Conservation (phyloP, 2,329 filamentous ascomycete genomes). For the Calonectria naviculata region DNA sequence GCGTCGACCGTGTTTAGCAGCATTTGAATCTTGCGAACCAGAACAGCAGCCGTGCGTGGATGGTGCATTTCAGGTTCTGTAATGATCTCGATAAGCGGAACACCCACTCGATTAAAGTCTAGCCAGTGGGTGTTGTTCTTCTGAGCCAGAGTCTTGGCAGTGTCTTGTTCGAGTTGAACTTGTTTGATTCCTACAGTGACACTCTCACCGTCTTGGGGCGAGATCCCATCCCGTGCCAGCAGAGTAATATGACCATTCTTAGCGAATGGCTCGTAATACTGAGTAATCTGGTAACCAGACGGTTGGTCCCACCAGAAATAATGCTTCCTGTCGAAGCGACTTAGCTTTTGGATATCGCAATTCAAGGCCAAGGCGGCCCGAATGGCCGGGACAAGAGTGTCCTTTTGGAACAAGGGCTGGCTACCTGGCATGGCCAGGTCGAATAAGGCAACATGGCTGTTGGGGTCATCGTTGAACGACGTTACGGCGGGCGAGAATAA, state of each 20-base stretch:
- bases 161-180: slow-evolving; percentile 97
- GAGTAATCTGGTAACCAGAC: slow-evolving; percentile 95
- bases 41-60: slow-evolving; percentile 86
- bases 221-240: slow-evolving; percentile 81
- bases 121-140: slow-evolving; percentile 80
- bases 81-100: slow-evolving; percentile 95
- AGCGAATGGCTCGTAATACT: slow-evolving; percentile 84
- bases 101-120: slow-evolving; percentile 93
- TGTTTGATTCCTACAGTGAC: slow-evolving; percentile 88
- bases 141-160: slow-evolving; percentile 90
- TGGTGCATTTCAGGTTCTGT: slow-evolving; percentile 90
- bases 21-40: slow-evolving; percentile 89
- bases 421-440: slow-evolving; percentile 91
- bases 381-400: slow-evolving; percentile 87
- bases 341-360: slow-evolving; percentile 80
- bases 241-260: slow-evolving; percentile 79
- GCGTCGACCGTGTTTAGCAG: slow-evolving; percentile 84
- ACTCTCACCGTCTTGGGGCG: slow-evolving; percentile 75
- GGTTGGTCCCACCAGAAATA: slow-evolving; percentile 99
- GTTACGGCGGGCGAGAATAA: slow-evolving; percentile 83
- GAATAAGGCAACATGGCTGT: slow-evolving; percentile 89
- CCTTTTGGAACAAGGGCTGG: slow-evolving; percentile 86
- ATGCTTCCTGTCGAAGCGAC: slow-evolving; percentile 94
- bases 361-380: slow-evolving; percentile 87
- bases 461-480: slow-evolving; percentile 76